phyloP scores from a whole-genome alignment of 352 stramenopile species.

The Globisporangium polare region DNA sequence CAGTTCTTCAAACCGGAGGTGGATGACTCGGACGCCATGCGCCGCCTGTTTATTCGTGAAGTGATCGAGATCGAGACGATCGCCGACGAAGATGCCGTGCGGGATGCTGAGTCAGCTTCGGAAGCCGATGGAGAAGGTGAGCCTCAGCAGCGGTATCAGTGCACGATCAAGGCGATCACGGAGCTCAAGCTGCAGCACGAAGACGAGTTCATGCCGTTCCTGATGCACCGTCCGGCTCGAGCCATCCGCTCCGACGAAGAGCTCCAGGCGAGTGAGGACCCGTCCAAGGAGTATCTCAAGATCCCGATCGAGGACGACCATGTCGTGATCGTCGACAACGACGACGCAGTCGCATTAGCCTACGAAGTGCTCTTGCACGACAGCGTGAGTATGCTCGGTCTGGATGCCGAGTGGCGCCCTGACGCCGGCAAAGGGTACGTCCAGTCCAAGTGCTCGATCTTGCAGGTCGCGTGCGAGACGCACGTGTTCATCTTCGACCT shows the following conservation, averaged over 20 bases:
- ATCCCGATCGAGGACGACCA: slow-evolving; percentile 37
- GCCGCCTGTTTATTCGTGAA: slow-evolving; percentile 55
- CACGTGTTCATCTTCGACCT: slow-evolving; percentile 74
- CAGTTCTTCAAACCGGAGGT: slow-evolving; percentile 60
- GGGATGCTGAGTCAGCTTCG: not conserved
- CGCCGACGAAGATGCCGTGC: slow-evolving; percentile 22
- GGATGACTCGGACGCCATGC: slow-evolving; percentile 41
- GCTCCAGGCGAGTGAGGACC: slow-evolving; percentile 9
- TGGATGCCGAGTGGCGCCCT: slow-evolving; percentile 73
- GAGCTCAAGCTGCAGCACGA: slow-evolving; percentile 71
- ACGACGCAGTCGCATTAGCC: slow-evolving; percentile 42
- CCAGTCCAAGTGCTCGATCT: slow-evolving; percentile 61
- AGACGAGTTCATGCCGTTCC: slow-evolving; percentile 59
- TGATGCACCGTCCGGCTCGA: slow-evolving; percentile 28
- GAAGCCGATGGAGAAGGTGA: not conserved
- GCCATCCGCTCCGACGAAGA: slow-evolving; percentile 3
- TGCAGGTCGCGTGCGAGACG: slow-evolving; percentile 62
- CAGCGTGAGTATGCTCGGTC: slow-evolving; percentile 33
- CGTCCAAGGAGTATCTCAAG: slow-evolving; percentile 38
- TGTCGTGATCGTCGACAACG: slow-evolving; percentile 57
- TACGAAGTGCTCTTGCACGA: slow-evolving; percentile 46
- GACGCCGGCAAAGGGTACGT: slow-evolving; percentile 28
- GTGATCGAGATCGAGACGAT: slow-evolving; percentile 61
- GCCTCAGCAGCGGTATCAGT: slow-evolving; percentile 20
- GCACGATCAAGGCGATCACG: slow-evolving; percentile 39